These are phyloP conservation scores for Cutaneotrichosporon cutaneum DNA, from an alignment of 1,284 basidiomycete genomes.

Conservation along the genomic window DNA sequence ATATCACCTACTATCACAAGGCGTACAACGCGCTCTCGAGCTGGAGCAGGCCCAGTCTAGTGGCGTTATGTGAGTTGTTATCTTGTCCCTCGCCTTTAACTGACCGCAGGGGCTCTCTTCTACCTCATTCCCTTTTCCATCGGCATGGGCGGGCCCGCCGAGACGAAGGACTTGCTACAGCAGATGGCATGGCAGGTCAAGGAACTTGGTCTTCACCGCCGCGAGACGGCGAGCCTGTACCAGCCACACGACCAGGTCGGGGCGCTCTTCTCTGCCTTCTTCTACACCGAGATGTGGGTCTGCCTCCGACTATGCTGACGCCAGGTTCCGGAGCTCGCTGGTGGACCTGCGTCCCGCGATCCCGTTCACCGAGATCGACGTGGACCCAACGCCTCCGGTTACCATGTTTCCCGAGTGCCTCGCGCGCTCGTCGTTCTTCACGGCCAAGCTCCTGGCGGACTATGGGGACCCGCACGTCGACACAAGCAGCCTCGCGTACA, in stretches of 20 bases:
- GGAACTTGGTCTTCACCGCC: constrained; percentile 29
- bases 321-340: constrained; percentile 27
- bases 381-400: constrained; percentile 21
- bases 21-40: constrained; percentile 23
- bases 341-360: constrained; percentile 26
- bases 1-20: constrained; percentile 35
- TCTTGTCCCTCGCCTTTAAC: background rate
- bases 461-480: constrained; percentile 27
- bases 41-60: constrained; percentile 29
- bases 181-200: constrained; percentile 35
- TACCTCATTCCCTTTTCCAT: constrained; percentile 27
- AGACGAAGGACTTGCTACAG: constrained; percentile 26
- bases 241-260: constrained; percentile 26
- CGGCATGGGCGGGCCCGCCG: constrained; percentile 27
- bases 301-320: background rate
- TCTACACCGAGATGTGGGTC: constrained; percentile 31
- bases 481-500: constrained; percentile 24
- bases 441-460: constrained; percentile 25
- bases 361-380: constrained; percentile 30
- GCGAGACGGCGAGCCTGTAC: constrained; percentile 28
- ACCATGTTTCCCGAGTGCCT: constrained; percentile 24
- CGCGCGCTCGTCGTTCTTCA: constrained; percentile 18
- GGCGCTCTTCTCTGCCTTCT: constrained; percentile 27
- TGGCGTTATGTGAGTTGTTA: constrained; percentile 27
- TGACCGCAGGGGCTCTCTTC: constrained; percentile 27